Conservation (phyloP, 225 moss, liverwort and hornwort genomes). For the Pseudoscleropodium purum region DNA sequence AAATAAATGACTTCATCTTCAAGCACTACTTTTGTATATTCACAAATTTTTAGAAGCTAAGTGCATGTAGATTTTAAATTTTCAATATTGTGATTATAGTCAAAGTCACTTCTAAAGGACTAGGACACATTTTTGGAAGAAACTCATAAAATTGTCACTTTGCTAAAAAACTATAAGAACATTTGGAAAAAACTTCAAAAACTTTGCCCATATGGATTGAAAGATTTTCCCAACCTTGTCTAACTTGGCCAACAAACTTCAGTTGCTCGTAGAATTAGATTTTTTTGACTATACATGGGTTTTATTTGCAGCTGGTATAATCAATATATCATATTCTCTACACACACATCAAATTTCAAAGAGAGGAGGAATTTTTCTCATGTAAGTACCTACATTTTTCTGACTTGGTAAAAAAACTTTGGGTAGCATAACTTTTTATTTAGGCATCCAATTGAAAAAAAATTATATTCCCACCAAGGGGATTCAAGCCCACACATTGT, state of each 20-base stretch:
- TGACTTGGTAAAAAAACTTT: fast-evolving
- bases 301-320: too few relatives aligned
- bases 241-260: fast-evolving
- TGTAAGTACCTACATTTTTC: fast-evolving
- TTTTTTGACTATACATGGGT: not conserved
- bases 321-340: not conserved
- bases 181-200: fast-evolving
- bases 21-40: not conserved
- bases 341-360: too few relatives aligned
- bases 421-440: fast-evolving
- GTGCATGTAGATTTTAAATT: not conserved
- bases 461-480: fast-evolving
- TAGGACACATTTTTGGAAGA: fast-evolving
- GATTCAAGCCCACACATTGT: fast-evolving
- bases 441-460: fast-evolving
- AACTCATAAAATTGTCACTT: not conserved
- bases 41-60: not conserved
- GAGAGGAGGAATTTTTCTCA: not conserved
- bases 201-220: fast-evolving
- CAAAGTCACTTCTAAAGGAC: not conserved
- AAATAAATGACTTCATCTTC: not conserved
- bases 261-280: not conserved
- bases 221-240: fast-evolving
- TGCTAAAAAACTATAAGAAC: not conserved
- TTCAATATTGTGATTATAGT: not conserved